Evolutionary conservation across 768 basidiomycete species (phyloP).

Genomic region (Austroboletus eburneus): DNA sequence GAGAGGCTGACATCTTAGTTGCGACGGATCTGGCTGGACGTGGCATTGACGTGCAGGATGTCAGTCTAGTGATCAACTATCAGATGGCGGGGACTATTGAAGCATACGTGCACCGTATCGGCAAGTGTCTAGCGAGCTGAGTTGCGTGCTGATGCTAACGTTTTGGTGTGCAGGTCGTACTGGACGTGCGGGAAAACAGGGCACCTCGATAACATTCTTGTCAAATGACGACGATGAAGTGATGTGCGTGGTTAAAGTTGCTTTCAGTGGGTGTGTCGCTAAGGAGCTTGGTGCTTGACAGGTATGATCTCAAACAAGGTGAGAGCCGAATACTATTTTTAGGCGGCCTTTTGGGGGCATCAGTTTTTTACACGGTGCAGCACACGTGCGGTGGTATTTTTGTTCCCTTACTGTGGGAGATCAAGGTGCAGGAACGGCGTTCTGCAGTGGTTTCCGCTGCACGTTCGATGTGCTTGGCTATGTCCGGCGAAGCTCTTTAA

Average conservation of each 20-base stretch:
- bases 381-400: no score
- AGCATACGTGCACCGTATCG: conserved; percentile 96
- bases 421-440: no score
- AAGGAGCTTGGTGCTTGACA: conserved; percentile 28
- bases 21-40: conserved; percentile 98
- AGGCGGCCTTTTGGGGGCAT: background rate
- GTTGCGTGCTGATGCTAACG: conserved; percentile 1
- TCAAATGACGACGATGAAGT: conserved; percentile 96
- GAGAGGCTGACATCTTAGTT: conserved; percentile 85
- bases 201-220: conserved; percentile 92
- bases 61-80: conserved; percentile 93
- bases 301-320: conserved; percentile 96
- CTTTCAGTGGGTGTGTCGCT: background rate
- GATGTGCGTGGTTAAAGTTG: conserved; percentile 57
- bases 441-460: conserved; percentile 1
- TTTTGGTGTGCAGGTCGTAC: conserved; percentile 68
- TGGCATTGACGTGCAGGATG: conserved; percentile 98
- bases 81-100: conserved; percentile 97
- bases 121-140: conserved; percentile 40
- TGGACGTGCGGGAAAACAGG: conserved; percentile 95
- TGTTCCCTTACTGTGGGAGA: no score
- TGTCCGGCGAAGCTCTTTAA: conserved; percentile 3
- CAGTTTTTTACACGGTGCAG: no score
- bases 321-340: conserved; percentile 16
- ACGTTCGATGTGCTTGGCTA: conserved; percentile 1